Evolutionary conservation across 257 asterid genomes (phyloP).

Genomic region (Solanum etuberosum): DNA sequence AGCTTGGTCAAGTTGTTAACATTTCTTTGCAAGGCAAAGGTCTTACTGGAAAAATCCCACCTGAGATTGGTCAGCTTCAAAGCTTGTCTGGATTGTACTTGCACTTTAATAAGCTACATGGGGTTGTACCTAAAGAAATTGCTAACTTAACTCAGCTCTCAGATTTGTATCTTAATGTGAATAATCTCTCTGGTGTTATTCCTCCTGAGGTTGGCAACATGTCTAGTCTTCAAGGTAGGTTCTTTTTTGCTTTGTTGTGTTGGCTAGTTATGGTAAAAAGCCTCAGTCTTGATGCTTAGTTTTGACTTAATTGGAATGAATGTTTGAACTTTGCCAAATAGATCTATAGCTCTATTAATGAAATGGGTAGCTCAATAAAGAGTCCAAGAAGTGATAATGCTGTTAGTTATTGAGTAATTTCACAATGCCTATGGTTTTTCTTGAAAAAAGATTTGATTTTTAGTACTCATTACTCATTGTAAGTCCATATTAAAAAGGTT

Average conservation of each 20-base stretch:
- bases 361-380: background rate
- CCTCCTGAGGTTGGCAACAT: conserved; percentile 66
- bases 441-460: background rate
- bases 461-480: background rate
- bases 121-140: conserved; percentile 72
- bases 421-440: background rate
- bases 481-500: background rate
- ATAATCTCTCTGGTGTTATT: conserved; percentile 62
- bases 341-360: conserved; percentile 12
- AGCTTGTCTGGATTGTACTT: conserved; percentile 80
- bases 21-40: conserved; percentile 86
- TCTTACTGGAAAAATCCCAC: conserved; percentile 67
- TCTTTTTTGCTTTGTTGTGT: background rate
- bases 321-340: background rate
- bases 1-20: conserved; percentile 63
- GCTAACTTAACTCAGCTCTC: conserved; percentile 58
- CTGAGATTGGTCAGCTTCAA: conserved; percentile 72
- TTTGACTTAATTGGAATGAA: background rate
- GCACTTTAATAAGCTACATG: conserved; percentile 84
- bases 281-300: background rate
- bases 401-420: background rate
- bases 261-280: background rate
- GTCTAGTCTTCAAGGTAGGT: conserved; percentile 71
- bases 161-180: conserved; percentile 91
- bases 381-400: background rate